Evolutionary conservation across 805 yeast genomes (phyloP), one percentile per base, ranked within the genome.

Genomic region (Candida parachauliodes): DNA sequence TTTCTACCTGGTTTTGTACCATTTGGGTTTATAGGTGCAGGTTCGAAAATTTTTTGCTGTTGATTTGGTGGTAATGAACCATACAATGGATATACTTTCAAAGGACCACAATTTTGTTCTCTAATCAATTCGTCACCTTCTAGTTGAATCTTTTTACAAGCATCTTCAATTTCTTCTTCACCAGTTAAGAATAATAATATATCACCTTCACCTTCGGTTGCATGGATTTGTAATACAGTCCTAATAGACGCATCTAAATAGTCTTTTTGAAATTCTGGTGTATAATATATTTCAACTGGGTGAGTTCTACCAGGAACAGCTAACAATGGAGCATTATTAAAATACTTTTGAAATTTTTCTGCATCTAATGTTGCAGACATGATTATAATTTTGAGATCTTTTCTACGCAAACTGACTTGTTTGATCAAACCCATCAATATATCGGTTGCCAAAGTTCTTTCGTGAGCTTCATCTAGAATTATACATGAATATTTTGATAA

Each of bases 321-420:
- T 44, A 91, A 74, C 47, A 93, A 68, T 28, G 98, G 98, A 4
- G 98, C 97, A 54, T 83, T 79, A 56, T 81, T 77, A 68, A 93
- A 91, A 60, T 93, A 91, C 12, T 60, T 64, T 65, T 91, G 98
- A 62, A 89, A 91, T 69, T 91, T 93, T 60, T 88, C 93, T 3
- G 98, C 97, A 66, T 91, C 98, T 58, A 91, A 73, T 2, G 98
- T 93, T 45, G 98, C 98, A 50, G 97, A 88, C 98, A 91, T 91
- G 57, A 91, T 81, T 46, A 91, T 88, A 50, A 91, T 76, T 59
- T 93, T 93, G 54, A 91, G 72, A 54, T 91, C 97, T 15, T 87
- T 81, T 61, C 98, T 77, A 60, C 94, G 76, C 24, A 60, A 50
- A 20, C 87, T 76, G 32, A 91, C 81, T 55, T 88, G 86, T 60